Evolutionary conservation across 805 yeast genomes (phyloP).

Genomic region (Wickerhamomyces bisporus): DNA sequence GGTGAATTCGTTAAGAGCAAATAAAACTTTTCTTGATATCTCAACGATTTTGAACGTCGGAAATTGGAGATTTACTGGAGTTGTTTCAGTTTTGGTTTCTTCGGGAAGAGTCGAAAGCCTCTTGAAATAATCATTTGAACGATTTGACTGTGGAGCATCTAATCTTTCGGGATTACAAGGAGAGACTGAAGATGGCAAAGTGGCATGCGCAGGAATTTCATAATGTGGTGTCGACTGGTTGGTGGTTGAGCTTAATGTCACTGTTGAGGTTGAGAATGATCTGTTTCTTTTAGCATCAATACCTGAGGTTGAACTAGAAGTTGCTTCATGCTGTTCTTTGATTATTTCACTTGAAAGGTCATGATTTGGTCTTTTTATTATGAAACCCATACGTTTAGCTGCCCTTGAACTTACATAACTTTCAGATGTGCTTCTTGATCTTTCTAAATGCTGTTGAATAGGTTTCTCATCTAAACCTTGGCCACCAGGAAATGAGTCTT

Average conservation of each 20-base stretch:
- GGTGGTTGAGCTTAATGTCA: background rate
- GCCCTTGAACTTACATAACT: slow-evolving; percentile 53
- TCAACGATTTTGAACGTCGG: slow-evolving; percentile 27
- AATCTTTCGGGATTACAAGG: slow-evolving; percentile 35
- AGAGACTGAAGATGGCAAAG: slow-evolving; percentile 9
- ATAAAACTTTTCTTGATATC: slow-evolving; percentile 55
- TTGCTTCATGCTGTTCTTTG: slow-evolving; percentile 23
- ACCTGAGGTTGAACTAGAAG: slow-evolving; percentile 4
- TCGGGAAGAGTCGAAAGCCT: slow-evolving; percentile 63
- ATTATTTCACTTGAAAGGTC: slow-evolving; percentile 16
- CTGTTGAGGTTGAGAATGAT: background rate
- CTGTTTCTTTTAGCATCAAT: background rate
- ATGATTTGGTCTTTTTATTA: slow-evolving; percentile 38
- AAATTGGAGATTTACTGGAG: background rate
- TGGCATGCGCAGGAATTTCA: slow-evolving; percentile 5
- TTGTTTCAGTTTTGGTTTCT: slow-evolving; percentile 8
- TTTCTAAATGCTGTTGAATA: slow-evolving; percentile 13
- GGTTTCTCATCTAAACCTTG: background rate
- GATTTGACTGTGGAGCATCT: slow-evolving; percentile 29
- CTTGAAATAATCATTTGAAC: slow-evolving; percentile 57
- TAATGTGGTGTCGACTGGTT: background rate
- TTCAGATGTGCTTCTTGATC: slow-evolving; percentile 35
- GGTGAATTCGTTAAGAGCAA: slow-evolving; percentile 61
- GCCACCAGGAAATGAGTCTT: background rate
- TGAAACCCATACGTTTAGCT: slow-evolving; percentile 71